A percentile compares a stretch with the other conserved stretches of the same genome.
Evolutionary conservation across 257 asterid genomes (phyloP).

Genomic region (Solanum virginianum): DNA sequence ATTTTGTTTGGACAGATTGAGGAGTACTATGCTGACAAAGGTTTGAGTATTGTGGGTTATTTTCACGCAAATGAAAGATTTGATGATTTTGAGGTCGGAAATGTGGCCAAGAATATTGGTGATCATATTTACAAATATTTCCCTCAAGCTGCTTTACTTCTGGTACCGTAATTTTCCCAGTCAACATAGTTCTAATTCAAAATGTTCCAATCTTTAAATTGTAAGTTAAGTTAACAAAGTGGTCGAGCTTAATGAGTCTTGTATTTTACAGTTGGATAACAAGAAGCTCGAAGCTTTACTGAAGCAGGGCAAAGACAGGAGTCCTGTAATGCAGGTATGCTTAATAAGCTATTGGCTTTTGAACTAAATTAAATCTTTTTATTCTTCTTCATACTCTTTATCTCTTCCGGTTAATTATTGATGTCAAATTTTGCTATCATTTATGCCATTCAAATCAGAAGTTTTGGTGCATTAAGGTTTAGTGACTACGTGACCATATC

Average conservation of each 20-base stretch:
- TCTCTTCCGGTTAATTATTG: neutral
- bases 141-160: slow-evolving; percentile 82
- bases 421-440: neutral
- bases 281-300: slow-evolving; percentile 45
- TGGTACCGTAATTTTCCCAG: slow-evolving; percentile 33
- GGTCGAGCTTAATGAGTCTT: neutral
- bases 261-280: slow-evolving; percentile 48
- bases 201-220: neutral
- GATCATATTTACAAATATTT: slow-evolving; percentile 78
- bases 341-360: neutral
- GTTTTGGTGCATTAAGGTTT: neutral
- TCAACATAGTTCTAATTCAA: neutral
- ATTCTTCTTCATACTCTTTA: neutral
- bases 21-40: slow-evolving; percentile 71
- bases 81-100: slow-evolving; percentile 64
- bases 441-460: neutral
- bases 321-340: slow-evolving; percentile 68
- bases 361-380: neutral
- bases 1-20: slow-evolving; percentile 43
- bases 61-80: slow-evolving; percentile 91
- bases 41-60: slow-evolving; percentile 76
- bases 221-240: neutral
- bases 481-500: neutral
- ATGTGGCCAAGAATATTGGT: slow-evolving; percentile 79
- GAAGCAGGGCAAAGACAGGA: slow-evolving; percentile 39